phyloP scores from a whole-genome alignment of 495 filamentous ascomycete genomes.

The Trichoderma asperelloides region DNA sequence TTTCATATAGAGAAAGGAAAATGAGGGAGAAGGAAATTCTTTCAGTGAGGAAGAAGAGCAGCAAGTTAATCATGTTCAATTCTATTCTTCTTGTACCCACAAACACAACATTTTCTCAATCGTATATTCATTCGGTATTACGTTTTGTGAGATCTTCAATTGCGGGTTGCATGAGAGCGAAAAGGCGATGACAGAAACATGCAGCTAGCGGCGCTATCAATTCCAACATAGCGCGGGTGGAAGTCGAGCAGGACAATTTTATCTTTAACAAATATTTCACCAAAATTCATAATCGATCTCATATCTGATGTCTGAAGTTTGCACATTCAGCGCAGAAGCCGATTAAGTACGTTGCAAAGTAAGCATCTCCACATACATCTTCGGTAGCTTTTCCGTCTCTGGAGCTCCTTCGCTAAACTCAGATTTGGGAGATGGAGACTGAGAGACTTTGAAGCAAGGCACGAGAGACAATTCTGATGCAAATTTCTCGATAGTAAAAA shows the following conservation, averaged over 20 bases:
- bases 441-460: background rate
- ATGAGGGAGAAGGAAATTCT: too few species aligned
- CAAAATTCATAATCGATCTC: background rate
- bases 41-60: too few species aligned
- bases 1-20: too few species aligned
- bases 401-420: background rate
- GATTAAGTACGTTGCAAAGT: background rate
- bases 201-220: background rate
- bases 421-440: background rate
- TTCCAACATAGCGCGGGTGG: background rate
- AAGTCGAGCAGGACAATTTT: constrained; percentile 6
- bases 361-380: background rate
- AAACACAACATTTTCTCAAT: background rate
- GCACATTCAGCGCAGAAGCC: background rate
- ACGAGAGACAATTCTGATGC: background rate
- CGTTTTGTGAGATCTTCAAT: background rate
- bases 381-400: background rate
- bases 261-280: constrained; percentile 8
- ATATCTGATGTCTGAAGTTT: background rate
- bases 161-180: background rate
- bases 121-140: background rate
- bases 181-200: background rate
- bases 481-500: background rate
- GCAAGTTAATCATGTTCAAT: too few species aligned
- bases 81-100: too few species aligned